These are phyloP conservation scores for Earliella scabrosa DNA, from an alignment of 1,284 basidiomycete species.

Conservation along the genomic window DNA sequence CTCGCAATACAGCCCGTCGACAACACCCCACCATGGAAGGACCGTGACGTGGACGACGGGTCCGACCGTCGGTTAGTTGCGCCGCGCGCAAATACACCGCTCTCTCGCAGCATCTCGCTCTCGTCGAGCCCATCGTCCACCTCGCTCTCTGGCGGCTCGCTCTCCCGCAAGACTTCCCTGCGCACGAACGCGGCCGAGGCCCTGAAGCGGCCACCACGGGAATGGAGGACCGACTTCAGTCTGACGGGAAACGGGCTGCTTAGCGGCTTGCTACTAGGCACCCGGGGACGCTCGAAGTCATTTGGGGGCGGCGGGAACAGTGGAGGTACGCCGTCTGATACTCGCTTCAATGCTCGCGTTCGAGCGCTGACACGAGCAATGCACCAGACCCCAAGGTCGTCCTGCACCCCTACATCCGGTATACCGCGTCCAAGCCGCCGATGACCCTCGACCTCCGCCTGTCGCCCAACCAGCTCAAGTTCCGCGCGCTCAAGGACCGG, in stretches of 20 bases:
- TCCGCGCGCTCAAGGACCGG: constrained; percentile 43
- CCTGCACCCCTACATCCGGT: constrained; percentile 42
- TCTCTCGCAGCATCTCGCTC: constrained; percentile 19
- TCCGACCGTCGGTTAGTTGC: constrained; percentile 4
- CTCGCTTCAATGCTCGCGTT: background rate
- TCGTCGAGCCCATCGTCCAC: constrained; percentile 23
- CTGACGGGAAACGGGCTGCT: constrained; percentile 30
- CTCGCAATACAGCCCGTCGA: constrained; percentile 4
- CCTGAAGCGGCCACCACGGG: constrained; percentile 35
- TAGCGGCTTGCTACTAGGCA: constrained; percentile 29
- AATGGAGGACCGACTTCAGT: constrained; percentile 41
- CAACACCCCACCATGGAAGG: constrained; percentile 7
- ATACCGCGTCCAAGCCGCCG: constrained; percentile 31
- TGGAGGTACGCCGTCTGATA: constrained; percentile 4
- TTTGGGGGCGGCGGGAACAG: constrained; percentile 24
- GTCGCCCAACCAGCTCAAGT: constrained; percentile 38
- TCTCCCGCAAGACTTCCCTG: constrained; percentile 26
- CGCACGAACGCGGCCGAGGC: constrained; percentile 25
- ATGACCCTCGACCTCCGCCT: constrained; percentile 42
- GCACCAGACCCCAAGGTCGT: constrained; percentile 21
- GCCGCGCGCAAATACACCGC: constrained; percentile 18
- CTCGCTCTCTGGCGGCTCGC: background rate
- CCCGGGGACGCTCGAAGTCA: constrained; percentile 24
- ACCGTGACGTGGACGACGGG: constrained; percentile 2
- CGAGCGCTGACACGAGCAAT: background rate